phyloP scores from a whole-genome alignment of 257 asterid species.

The Leonotis leonurus region DNA sequence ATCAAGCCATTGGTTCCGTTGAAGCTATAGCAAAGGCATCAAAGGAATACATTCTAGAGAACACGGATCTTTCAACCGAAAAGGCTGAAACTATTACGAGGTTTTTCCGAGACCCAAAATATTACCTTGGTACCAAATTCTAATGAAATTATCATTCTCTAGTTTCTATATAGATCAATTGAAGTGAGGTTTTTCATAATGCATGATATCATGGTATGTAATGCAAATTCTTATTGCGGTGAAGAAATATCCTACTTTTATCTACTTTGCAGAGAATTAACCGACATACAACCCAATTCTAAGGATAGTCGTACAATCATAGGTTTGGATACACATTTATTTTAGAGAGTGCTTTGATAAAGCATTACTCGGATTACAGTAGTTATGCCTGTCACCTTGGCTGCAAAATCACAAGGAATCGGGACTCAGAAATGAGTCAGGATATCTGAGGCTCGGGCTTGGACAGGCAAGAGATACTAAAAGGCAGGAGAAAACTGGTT shows the following conservation, averaged over 20 bases:
- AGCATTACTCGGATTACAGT: background rate
- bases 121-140: conserved; percentile 73
- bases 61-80: conserved; percentile 81
- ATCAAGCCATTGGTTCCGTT: conserved; percentile 88
- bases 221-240: background rate
- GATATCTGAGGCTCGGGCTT: background rate
- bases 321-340: background rate
- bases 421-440: background rate
- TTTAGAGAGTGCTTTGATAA: background rate
- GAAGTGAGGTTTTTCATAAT: background rate
- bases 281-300: background rate
- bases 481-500: background rate
- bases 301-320: background rate
- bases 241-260: background rate
- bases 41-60: conserved; percentile 65
- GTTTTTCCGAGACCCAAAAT: conserved; percentile 79
- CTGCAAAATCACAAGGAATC: conserved; percentile 23
- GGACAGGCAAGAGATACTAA: conserved; percentile 1
- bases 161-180: background rate
- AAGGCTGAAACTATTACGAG: conserved; percentile 70
- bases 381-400: conserved; percentile 18
- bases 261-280: background rate
- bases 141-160: conserved; percentile 17
- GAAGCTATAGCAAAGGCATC: conserved; percentile 89
- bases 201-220: background rate